Evolutionary conservation across 257 asterid genomes (phyloP).

Genomic region (Solanum piurae): DNA sequence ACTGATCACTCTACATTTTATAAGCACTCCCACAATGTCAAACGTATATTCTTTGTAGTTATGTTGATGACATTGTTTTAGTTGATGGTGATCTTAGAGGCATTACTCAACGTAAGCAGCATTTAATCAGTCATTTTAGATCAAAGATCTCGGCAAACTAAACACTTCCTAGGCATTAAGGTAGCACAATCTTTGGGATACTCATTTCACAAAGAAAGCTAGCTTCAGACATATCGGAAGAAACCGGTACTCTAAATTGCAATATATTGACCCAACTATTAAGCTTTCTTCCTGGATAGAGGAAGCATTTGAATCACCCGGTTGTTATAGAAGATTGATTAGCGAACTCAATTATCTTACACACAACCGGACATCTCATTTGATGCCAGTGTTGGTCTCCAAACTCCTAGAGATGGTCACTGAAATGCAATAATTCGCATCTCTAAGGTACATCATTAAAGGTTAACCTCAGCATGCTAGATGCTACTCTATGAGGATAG

Average conservation of each 20-base stretch:
- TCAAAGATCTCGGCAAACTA: too few relatives aligned
- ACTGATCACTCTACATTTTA: background rate
- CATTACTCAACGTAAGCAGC: background rate
- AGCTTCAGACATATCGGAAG: background rate
- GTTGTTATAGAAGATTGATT: background rate
- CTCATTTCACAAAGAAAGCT: background rate
- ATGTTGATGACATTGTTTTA: background rate
- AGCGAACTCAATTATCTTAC: background rate
- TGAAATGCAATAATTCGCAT: background rate
- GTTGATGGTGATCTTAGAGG: background rate
- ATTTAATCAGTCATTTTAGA: background rate
- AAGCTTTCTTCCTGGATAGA: background rate
- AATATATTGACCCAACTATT: background rate
- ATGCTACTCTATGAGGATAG: background rate
- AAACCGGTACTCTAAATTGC: background rate
- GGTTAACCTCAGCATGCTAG: background rate
- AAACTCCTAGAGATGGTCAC: background rate
- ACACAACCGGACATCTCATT: background rate
- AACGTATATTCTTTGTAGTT: background rate
- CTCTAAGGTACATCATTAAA: background rate
- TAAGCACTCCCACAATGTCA: background rate
- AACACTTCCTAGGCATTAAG: background rate
- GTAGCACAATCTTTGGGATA: background rate
- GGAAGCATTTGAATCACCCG: background rate
- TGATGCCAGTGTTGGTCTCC: background rate